Conservation (phyloP, 2,329 filamentous ascomycete genomes). For the Alternaria ethzedia region DNA sequence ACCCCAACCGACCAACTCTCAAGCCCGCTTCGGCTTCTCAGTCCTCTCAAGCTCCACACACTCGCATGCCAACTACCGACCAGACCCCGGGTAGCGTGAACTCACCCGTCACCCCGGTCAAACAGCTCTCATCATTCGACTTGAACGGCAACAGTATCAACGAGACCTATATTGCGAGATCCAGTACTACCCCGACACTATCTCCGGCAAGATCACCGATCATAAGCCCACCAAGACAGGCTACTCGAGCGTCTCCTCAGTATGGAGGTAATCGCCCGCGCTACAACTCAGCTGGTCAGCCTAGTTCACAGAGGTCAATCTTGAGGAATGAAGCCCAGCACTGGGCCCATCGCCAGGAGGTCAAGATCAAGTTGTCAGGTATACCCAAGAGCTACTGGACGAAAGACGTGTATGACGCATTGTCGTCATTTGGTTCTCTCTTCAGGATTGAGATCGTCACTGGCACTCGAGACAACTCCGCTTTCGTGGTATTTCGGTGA, state of each 20-base stretch:
- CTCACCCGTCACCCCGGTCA: slow-evolving; percentile 6
- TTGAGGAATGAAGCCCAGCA: slow-evolving; percentile 4
- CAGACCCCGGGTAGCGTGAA: not conserved
- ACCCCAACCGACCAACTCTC: slow-evolving; percentile 8
- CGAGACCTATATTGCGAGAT: slow-evolving; percentile 19
- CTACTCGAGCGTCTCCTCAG: not conserved
- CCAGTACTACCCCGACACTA: not conserved
- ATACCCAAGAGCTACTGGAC: slow-evolving; percentile 27
- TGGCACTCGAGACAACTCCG: slow-evolving; percentile 12
- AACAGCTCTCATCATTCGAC: slow-evolving; percentile 10
- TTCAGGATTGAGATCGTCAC: slow-evolving; percentile 36
- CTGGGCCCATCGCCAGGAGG: slow-evolving; percentile 30
- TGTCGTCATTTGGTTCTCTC: slow-evolving; percentile 36
- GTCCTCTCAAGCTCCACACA: not conserved
- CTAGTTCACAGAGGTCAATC: not conserved
- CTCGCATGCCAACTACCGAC: slow-evolving; percentile 3
- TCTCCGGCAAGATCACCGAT: not conserved
- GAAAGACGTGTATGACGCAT: slow-evolving; percentile 26
- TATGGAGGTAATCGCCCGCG: not conserved
- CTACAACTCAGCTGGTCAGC: not conserved
- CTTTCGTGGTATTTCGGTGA: slow-evolving; percentile 36
- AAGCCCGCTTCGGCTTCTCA: not conserved
- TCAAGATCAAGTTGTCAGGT: slow-evolving; percentile 25
- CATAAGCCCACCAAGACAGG: not conserved
- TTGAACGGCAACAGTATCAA: slow-evolving; percentile 21